Base-by-base conservation (phyloP, 169 alveolate species). In the Pseudocohnilembus persalinus region DNA sequence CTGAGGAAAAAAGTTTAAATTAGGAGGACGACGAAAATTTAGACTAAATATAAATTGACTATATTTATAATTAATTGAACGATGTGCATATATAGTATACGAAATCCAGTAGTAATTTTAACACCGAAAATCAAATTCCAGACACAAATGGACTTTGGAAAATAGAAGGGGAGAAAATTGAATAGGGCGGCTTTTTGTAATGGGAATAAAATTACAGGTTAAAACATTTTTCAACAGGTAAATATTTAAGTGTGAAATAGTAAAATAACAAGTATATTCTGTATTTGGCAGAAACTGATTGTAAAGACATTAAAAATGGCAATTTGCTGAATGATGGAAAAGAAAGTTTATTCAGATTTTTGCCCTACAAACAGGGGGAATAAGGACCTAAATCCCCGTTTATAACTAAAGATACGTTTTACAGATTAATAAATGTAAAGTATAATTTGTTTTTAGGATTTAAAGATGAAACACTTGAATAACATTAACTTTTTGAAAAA, bases 191-290 rank as follows among this genome's bases (percentile, higher is more conserved):
- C 27, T 77, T 31, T 27, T 26, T 77, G 0, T 33, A n/a, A 24
- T 79, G 84, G 84, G 73, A 29, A 25, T 30, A 63, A 35, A 28
- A 26, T 79, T 79, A 79, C 31, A 64, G 84, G 15, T 79, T 79
- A 79, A 79, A 79, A 64, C 84, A 79, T 79, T 79, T 79, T 63
- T 27, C 64, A 34, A 79, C 84, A 29, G 84, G 84, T 0, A 79
- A 79, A 79, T 79, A 79, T n/a, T 75, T 79, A 24, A 29, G 75
- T 4, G 84, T 79, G 4, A 11, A 49, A 49, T 11, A 20, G 68
- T 11, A 11, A 49, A 49, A 49, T 11, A 49, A 49, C 20, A 49
- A 20, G 20, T 49, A 49, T 20, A 49, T 20, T 11, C 68, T 49
- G 4, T 11, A 49, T 11, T 49, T 49, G 68, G 68, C 4, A 49